phyloP scores from a whole-genome alignment of 2,329 filamentous ascomycete genomes.

The Hymenotorrendiella dingleyae region DNA sequence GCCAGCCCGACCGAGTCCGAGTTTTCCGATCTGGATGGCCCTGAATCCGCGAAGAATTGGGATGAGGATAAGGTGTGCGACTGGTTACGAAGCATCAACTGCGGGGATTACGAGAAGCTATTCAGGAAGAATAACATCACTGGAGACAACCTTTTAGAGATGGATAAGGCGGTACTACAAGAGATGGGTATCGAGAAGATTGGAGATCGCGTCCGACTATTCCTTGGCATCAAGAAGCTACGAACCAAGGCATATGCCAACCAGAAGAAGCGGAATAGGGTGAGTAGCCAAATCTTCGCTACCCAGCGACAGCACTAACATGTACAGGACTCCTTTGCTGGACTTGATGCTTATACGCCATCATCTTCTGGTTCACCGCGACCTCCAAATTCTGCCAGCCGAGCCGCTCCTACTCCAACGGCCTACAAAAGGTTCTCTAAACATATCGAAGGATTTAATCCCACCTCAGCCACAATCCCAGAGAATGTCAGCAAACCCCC shows the following conservation, averaged over 20 bases:
- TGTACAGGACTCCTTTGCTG: conserved; percentile 72
- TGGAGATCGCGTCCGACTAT: conserved; percentile 88
- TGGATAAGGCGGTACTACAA: conserved; percentile 92
- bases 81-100: conserved; percentile 87
- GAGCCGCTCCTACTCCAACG: conserved; percentile 39
- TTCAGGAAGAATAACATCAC: conserved; percentile 95
- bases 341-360: conserved; percentile 62
- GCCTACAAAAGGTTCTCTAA: conserved; percentile 60
- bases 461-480: conserved; percentile 23
- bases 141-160: conserved; percentile 91
- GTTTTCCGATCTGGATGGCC: conserved; percentile 76
- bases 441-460: conserved; percentile 43
- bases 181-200: conserved; percentile 99
- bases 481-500: conserved; percentile 45
- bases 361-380: conserved; percentile 62
- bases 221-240: conserved; percentile 77
- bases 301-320: conserved; percentile 18
- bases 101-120: conserved; percentile 84
- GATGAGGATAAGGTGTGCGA: conserved; percentile 87
- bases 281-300: conserved; percentile 38
- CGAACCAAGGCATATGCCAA: conserved; percentile 71
- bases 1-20: conserved; percentile 87
- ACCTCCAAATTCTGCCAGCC: conserved; percentile 47
- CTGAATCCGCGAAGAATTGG: conserved; percentile 78
- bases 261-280: conserved; percentile 79